These are phyloP conservation scores for Massarina eburnea DNA, from an alignment of 2,329 filamentous ascomycete species.

Conservation along the genomic window DNA sequence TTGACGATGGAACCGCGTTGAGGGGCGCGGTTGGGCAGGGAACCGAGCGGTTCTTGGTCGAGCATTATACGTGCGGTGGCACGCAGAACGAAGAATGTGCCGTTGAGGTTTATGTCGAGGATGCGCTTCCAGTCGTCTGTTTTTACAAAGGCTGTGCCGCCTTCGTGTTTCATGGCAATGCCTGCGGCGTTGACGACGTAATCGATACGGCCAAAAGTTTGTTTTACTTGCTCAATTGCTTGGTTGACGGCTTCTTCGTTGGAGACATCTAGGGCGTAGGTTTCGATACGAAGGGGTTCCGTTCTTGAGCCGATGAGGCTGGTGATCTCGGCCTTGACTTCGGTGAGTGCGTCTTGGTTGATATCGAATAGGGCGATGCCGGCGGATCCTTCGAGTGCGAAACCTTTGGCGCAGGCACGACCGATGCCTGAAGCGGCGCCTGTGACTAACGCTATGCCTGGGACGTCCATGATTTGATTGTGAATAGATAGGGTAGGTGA, in stretches of 20 bases:
- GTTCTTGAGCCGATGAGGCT: background rate
- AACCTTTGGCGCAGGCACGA: conserved; percentile 19
- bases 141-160: conserved; percentile 40
- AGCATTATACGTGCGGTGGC: conserved; percentile 49
- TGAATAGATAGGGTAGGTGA: background rate
- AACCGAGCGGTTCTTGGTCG: conserved; percentile 45
- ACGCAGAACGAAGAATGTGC: conserved; percentile 47
- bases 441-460: conserved; percentile 23
- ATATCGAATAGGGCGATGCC: conserved; percentile 22
- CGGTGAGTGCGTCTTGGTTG: conserved; percentile 8
- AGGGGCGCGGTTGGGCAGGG: conserved; percentile 32
- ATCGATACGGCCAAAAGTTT: conserved; percentile 43
- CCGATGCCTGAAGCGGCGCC: conserved; percentile 24
- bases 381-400: conserved; percentile 19
- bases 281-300: conserved; percentile 1
- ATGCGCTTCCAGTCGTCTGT: conserved; percentile 46
- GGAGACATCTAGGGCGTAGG: conserved; percentile 27
- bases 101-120: conserved; percentile 48
- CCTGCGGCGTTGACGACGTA: conserved; percentile 48
- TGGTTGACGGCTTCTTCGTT: conserved; percentile 32
- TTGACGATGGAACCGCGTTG: conserved; percentile 43
- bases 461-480: conserved; percentile 19
- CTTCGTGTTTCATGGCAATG: conserved; percentile 42
- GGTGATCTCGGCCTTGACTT: background rate
- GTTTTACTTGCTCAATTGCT: conserved; percentile 27